Conservation (phyloP, 495 filamentous ascomycete genomes). For the Thozetella sp. region DNA sequence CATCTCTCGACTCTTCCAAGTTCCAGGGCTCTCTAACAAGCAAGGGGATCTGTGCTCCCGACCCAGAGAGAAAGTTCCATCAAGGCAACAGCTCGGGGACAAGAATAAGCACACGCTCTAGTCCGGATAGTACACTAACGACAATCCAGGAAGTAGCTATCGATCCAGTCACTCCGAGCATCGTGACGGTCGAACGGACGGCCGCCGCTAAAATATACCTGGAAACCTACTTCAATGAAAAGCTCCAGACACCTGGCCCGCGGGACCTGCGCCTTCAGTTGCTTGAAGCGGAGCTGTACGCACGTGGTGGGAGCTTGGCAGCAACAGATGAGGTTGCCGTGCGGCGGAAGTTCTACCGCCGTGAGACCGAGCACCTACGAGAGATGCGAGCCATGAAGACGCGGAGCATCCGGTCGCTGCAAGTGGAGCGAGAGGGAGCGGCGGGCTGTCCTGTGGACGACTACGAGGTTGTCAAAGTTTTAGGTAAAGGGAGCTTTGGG, state of each 20-base stretch:
- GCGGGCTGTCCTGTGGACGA: slow-evolving; percentile 39
- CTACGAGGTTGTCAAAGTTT: slow-evolving; percentile 80
- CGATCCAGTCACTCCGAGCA: slow-evolving; percentile 53
- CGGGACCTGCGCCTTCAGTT: slow-evolving; percentile 68
- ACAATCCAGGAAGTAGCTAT: slow-evolving; percentile 41
- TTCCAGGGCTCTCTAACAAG: slow-evolving; percentile 7
- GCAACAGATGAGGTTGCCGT: slow-evolving; percentile 55
- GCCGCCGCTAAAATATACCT: slow-evolving; percentile 84
- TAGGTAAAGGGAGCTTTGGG: slow-evolving; percentile 96
- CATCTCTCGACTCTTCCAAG: slow-evolving; percentile 45
- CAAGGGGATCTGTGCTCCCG: slow-evolving; percentile 5
- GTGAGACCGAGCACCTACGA: slow-evolving; percentile 78
- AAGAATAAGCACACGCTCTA: slow-evolving; percentile 14
- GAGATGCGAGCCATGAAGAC: slow-evolving; percentile 70
- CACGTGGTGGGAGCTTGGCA: slow-evolving; percentile 44
- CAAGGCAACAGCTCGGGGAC: slow-evolving; percentile 18
- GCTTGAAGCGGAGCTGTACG: slow-evolving; percentile 64
- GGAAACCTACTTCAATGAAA: slow-evolving; percentile 76
- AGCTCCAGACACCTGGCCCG: slow-evolving; percentile 51
- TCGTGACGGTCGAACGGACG: slow-evolving; percentile 75
- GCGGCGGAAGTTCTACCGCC: slow-evolving; percentile 58
- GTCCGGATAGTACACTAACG: slow-evolving; percentile 31
- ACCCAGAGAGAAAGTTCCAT: slow-evolving; percentile 18
- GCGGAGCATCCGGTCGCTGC: slow-evolving; percentile 43
- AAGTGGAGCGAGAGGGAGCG: slow-evolving; percentile 22